Evolutionary conservation across 2,329 filamentous ascomycete genomes (phyloP).

Genomic region (Talaromyces sp.): DNA sequence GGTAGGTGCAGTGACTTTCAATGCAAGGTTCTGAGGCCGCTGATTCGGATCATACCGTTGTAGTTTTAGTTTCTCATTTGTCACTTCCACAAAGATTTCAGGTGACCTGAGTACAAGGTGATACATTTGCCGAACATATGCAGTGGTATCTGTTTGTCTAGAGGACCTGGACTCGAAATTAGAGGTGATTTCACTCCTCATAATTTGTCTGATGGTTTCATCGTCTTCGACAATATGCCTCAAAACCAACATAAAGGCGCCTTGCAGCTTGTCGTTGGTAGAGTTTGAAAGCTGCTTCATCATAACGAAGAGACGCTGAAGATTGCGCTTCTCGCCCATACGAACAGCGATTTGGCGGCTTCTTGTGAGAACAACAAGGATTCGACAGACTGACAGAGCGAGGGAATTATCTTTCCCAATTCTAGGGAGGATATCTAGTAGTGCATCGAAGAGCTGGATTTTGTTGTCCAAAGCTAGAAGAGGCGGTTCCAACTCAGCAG

Average conservation of each 20-base stretch:
- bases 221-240: constrained; percentile 94
- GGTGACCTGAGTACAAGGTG: constrained; percentile 77
- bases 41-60: constrained; percentile 55
- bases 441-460: constrained; percentile 63
- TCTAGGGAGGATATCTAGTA: constrained; percentile 79
- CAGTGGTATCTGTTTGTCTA: constrained; percentile 62
- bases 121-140: constrained; percentile 71
- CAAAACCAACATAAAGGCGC: constrained; percentile 76
- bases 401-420: constrained; percentile 83
- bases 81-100: constrained; percentile 78
- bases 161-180: constrained; percentile 59
- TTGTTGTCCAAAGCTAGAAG: constrained; percentile 64
- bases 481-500: constrained; percentile 55
- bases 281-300: constrained; percentile 82
- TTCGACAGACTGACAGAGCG: constrained; percentile 74
- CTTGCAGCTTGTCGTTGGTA: constrained; percentile 69
- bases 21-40: constrained; percentile 47
- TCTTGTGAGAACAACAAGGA: constrained; percentile 83
- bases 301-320: constrained; percentile 90
- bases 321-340: constrained; percentile 80
- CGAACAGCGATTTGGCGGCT: constrained; percentile 67
- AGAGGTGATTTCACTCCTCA: constrained; percentile 81
- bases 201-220: constrained; percentile 81
- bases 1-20: constrained; percentile 46
- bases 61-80: constrained; percentile 77